Conservation (phyloP, 768 basidiomycete species). For the Hericium alpestre region DNA sequence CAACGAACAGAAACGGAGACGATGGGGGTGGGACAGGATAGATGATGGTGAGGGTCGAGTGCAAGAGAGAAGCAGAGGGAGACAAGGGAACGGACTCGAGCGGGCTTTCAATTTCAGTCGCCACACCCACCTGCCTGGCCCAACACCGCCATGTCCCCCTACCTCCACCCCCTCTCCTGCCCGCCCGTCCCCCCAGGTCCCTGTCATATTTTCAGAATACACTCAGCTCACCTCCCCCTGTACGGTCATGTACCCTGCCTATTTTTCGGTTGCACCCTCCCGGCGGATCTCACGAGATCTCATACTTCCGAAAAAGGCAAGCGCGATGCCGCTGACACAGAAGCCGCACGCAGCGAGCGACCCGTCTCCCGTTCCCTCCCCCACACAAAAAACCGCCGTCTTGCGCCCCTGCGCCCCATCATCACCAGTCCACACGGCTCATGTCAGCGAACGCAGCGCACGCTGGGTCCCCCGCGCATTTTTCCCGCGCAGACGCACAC, state of each 20-base stretch:
- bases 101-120: constrained; percentile 14
- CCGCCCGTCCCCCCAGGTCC: background rate
- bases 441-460: too few relatives aligned
- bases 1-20: background rate
- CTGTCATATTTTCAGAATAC: background rate
- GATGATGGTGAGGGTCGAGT: constrained; percentile 5
- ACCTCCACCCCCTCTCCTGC: constrained; percentile 1
- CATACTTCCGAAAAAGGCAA: background rate
- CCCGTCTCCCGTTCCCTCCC: too few relatives aligned
- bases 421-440: too few relatives aligned
- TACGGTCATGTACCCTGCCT: background rate
- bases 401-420: too few relatives aligned
- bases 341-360: background rate
- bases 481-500: background rate
- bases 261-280: constrained; percentile 6
- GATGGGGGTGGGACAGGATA: background rate
- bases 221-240: background rate
- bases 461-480: background rate
- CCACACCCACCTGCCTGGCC: constrained; percentile 13
- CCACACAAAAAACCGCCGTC: too few relatives aligned
- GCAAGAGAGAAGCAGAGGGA: constrained; percentile 7
- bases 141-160: constrained; percentile 7
- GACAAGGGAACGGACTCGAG: constrained; percentile 10
- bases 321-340: background rate
- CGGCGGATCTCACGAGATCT: background rate